Base-by-base conservation (phyloP, 1,284 basidiomycete species). In the Pholiota adiposa region DNA sequence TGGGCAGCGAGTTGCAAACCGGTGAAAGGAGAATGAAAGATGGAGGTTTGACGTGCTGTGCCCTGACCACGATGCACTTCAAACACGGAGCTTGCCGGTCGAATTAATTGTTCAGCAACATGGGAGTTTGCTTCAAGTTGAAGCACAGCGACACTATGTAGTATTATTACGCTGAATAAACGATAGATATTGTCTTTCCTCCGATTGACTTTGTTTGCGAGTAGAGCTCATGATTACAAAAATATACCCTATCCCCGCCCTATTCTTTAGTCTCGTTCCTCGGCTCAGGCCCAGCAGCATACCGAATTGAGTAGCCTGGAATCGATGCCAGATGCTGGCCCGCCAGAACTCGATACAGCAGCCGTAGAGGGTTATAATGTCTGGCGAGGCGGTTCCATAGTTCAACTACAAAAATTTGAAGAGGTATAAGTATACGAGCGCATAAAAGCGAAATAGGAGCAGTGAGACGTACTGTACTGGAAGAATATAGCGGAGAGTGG, bases 301-400 rank as follows among this genome's bases (percentile, higher is more conserved):
- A 81, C 2, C 78, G 73, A 57, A 82, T 82, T n/a, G 73, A 75
- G 60, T 78, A 76, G 11, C 75, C 68, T 44, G 79, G 74, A 46
- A 84, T 83, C 5, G 80, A 77, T 3, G 74, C 73, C 12, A 84
- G 73, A 50, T 78, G 73, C 53, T 74, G 71, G 0, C 81, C 82
- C 1, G 74, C 69, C 36, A 82, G 68, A 5, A 83, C 64, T 51
- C 72, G 75, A 51, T 75, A 73, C 48, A 83, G 61, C 12, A 83
- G 67, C 16, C 80, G 76, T 31, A 82, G 67, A 1, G 82, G 82
- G 64, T 80, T 79, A 65, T 84, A 84, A 63, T 83, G 81, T 19
- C 71, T 73, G 9, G 78, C 77, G 3, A 84, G 72, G 18, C 74
- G 73, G 3, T 75, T 74, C 73, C 79, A 80, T 1, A 84, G 70